These are phyloP conservation scores for Capronia epimyces DNA, from an alignment of 2,329 filamentous ascomycete species.

Conservation along the genomic window DNA sequence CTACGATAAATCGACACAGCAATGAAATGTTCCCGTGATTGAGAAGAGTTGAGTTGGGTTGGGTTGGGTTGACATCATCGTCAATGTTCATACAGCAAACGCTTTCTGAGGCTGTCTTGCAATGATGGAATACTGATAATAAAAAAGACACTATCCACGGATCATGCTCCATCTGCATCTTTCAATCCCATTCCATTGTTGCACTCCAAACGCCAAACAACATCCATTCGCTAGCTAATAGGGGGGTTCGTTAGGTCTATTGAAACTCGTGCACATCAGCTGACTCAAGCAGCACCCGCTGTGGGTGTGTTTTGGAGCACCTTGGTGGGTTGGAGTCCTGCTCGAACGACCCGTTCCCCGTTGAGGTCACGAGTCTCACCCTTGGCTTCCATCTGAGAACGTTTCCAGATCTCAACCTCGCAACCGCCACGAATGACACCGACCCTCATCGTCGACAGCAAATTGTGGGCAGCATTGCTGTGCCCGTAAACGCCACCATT, in stretches of 20 bases:
- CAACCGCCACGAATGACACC: constrained; percentile 81
- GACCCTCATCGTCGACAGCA: constrained; percentile 80
- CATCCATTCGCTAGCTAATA: constrained; percentile 15
- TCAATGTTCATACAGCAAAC: background rate
- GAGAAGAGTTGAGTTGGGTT: no score
- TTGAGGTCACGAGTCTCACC: constrained; percentile 79
- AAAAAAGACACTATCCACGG: constrained; percentile 4
- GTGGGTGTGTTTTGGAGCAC: constrained; percentile 71
- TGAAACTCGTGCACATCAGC: background rate
- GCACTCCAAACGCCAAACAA: constrained; percentile 13
- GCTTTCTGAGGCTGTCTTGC: background rate
- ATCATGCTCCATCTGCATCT: background rate
- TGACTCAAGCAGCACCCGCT: constrained; percentile 67
- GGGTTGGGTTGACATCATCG: no score
- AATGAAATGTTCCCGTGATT: no score
- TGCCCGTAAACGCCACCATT: constrained; percentile 87
- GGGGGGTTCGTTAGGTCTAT: background rate
- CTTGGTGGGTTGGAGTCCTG: constrained; percentile 79
- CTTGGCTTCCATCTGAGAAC: constrained; percentile 62
- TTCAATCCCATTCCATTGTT: background rate
- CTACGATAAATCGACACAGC: no score
- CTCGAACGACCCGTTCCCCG: constrained; percentile 77
- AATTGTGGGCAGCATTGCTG: constrained; percentile 83
- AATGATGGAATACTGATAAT: background rate
- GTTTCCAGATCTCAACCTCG: constrained; percentile 92